Conservation (phyloP, 2,329 filamentous ascomycete species). For the Alternaria viburni region DNA sequence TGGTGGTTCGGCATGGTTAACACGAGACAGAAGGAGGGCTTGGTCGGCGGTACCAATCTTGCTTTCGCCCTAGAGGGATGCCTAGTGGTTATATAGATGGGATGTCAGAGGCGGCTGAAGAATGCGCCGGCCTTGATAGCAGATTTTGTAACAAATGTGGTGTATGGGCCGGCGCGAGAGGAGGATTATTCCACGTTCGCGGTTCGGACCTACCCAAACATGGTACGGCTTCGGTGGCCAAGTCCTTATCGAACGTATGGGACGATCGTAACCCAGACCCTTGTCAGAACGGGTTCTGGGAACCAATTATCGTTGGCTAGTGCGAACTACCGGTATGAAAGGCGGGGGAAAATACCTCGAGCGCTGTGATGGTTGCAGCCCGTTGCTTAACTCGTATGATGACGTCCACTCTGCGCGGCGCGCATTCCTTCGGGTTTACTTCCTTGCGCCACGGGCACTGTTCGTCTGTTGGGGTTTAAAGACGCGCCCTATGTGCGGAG, state of each 20-base stretch:
- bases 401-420: background rate
- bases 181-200: background rate
- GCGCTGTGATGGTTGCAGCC: slow-evolving; percentile 8
- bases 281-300: slow-evolving; percentile 19
- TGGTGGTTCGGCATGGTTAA: slow-evolving; percentile 32
- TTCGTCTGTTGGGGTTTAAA: slow-evolving; percentile 8
- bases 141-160: slow-evolving; percentile 18
- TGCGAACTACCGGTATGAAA: slow-evolving; percentile 6
- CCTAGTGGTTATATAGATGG: slow-evolving; percentile 13
- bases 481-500: slow-evolving; percentile 8
- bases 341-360: slow-evolving; percentile 18
- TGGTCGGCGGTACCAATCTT: slow-evolving; percentile 7
- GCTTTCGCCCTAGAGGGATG: background rate
- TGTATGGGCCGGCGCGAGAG: slow-evolving; percentile 2
- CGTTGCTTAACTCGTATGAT: background rate
- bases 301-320: slow-evolving; percentile 35
- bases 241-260: slow-evolving; percentile 6
- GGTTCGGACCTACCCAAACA: background rate
- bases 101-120: background rate
- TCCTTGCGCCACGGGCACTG: slow-evolving; percentile 10
- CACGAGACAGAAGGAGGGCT: background rate
- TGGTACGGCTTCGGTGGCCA: slow-evolving; percentile 1
- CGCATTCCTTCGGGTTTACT: slow-evolving; percentile 22
- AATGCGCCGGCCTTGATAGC: slow-evolving; percentile 3
- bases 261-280: slow-evolving; percentile 6